These are phyloP conservation scores for Incumbomyces lentus DNA, from an alignment of 2,329 filamentous ascomycete species.

Conservation along the genomic window DNA sequence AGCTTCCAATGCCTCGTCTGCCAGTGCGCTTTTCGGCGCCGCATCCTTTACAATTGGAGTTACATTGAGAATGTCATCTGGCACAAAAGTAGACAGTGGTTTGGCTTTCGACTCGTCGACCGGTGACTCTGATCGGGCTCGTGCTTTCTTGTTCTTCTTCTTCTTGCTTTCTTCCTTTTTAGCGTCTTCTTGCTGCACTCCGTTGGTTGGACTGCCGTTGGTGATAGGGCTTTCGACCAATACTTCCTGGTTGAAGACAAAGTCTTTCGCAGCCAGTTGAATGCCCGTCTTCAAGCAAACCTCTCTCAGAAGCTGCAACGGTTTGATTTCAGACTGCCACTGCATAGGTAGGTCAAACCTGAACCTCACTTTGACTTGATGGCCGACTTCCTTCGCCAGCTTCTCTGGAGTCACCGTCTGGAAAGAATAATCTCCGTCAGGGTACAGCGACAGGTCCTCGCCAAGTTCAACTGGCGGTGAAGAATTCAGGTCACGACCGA, in stretches of 20 bases:
- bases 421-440: constrained; percentile 72
- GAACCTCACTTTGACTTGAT: constrained; percentile 64
- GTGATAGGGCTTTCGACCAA: constrained; percentile 24
- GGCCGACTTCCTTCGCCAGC: constrained; percentile 58
- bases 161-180: constrained; percentile 48
- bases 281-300: constrained; percentile 80
- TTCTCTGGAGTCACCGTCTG: constrained; percentile 65
- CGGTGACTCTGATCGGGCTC: constrained; percentile 28
- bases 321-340: constrained; percentile 59
- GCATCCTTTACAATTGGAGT: constrained; percentile 95
- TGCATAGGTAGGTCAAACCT: constrained; percentile 59
- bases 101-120: constrained; percentile 32
- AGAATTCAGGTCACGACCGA: constrained; percentile 67
- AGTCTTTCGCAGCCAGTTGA: constrained; percentile 72
- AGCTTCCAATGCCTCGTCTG: constrained; percentile 91
- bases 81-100: constrained; percentile 55
- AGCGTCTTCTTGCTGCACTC: constrained; percentile 29
- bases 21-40: constrained; percentile 75
- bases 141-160: constrained; percentile 46
- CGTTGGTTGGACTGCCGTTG: constrained; percentile 27
- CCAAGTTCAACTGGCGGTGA: constrained; percentile 71
- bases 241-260: constrained; percentile 49
- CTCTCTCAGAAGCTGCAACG: constrained; percentile 79
- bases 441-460: constrained; percentile 61
- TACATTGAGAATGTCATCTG: constrained; percentile 82